Conservation (phyloP, 2,329 filamentous ascomycete species). For the Colletotrichum australisinense region DNA sequence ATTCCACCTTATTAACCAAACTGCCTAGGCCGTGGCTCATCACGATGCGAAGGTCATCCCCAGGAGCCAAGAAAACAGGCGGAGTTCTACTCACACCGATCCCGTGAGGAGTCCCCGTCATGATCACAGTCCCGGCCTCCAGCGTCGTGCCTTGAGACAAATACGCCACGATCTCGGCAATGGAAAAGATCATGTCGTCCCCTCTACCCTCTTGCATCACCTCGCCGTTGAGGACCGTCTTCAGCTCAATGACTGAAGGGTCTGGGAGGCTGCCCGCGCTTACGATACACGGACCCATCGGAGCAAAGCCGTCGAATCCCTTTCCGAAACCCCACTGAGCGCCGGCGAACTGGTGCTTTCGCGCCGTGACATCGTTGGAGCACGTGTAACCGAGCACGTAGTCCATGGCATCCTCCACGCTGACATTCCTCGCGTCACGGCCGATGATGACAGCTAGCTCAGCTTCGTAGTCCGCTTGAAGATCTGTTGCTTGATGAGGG, state of each 20-base stretch:
- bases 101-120: conserved; percentile 43
- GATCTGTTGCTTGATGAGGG: conserved; percentile 57
- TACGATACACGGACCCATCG: conserved; percentile 49
- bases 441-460: conserved; percentile 63
- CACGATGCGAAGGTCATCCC: conserved; percentile 32
- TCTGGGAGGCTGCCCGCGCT: conserved; percentile 19
- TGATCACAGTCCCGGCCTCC: conserved; percentile 41
- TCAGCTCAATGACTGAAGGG: conserved; percentile 30
- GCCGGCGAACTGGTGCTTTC: conserved; percentile 60
- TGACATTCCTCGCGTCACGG: conserved; percentile 58
- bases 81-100: conserved; percentile 38
- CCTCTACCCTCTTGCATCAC: conserved; percentile 39
- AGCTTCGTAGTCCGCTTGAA: conserved; percentile 59
- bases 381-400: conserved; percentile 68
- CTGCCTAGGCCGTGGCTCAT: conserved; percentile 40
- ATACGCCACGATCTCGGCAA: conserved; percentile 43
- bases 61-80: conserved; percentile 36
- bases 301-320: conserved; percentile 60
- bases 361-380: conserved; percentile 66
- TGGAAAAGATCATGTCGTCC: conserved; percentile 42
- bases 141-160: conserved; percentile 41
- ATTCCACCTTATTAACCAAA: conserved; percentile 36
- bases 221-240: conserved; percentile 39
- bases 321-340: conserved; percentile 64
- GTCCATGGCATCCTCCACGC: conserved; percentile 57